Conservation (phyloP, 768 basidiomycete genomes). For the Lenzites betulinus region DNA sequence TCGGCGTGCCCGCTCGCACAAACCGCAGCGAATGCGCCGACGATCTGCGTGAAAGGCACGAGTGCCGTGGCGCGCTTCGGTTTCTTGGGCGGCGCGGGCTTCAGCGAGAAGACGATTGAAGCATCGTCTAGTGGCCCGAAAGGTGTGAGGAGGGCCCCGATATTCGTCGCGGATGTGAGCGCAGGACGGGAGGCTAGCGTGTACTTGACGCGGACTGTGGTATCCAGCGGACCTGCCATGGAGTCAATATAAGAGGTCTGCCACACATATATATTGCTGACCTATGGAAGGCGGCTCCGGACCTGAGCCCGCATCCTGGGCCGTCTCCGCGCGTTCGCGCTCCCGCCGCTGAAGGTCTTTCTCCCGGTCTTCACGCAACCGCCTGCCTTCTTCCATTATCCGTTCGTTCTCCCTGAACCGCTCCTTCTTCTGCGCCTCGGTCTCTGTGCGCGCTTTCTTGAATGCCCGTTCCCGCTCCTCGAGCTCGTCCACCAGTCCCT, state of each 20-base stretch:
- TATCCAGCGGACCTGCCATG: conserved; percentile 59
- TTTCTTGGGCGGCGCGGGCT: conserved; percentile 53
- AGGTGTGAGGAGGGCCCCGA: conserved; percentile 52
- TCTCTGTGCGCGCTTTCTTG: conserved; percentile 70
- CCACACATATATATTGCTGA: conserved; percentile 19
- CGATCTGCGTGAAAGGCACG: conserved; percentile 74
- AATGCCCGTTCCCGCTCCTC: conserved; percentile 77
- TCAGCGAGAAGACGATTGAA: conserved; percentile 70
- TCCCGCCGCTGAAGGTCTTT: conserved; percentile 50
- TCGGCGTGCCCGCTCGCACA: conserved; percentile 56
- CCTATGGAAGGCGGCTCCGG: conserved; percentile 61
- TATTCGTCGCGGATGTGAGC: conserved; percentile 51
- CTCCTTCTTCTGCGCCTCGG: conserved; percentile 55
- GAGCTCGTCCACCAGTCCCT: conserved; percentile 72
- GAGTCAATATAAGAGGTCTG: too few relatives aligned
- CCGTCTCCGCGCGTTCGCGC: conserved; percentile 39
- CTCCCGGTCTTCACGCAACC: conserved; percentile 67
- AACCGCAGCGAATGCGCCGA: conserved; percentile 76
- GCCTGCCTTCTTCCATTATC: conserved; percentile 74
- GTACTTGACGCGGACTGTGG: conserved; percentile 76
- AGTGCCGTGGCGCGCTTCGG: conserved; percentile 71
- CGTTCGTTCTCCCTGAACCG: conserved; percentile 64
- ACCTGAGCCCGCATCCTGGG: conserved; percentile 39
- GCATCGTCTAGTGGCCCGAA: conserved; percentile 67
- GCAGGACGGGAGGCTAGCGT: conserved; percentile 55